phyloP scores from a whole-genome alignment of 2,329 filamentous ascomycete genomes.

The Stemphylium vesicarium region DNA sequence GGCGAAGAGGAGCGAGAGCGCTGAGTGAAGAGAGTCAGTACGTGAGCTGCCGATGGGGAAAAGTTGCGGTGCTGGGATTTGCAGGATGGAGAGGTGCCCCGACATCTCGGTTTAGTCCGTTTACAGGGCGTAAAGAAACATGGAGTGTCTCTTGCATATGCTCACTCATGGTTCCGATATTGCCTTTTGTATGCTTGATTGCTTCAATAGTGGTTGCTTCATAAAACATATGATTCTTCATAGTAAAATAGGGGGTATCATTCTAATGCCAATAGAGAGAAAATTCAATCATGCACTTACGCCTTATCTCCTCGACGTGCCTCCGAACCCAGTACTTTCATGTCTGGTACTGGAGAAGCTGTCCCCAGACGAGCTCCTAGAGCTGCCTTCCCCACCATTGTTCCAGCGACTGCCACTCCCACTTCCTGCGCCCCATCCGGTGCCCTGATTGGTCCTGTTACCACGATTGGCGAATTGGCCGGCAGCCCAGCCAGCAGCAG shows the following conservation, averaged over 20 bases:
- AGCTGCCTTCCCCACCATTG: constrained; percentile 49
- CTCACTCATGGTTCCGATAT: too few relatives aligned
- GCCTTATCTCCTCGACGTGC: constrained; percentile 58
- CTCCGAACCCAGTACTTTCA: constrained; percentile 76
- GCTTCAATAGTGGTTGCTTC: neutral
- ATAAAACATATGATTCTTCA: neutral
- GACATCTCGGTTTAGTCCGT: too few relatives aligned
- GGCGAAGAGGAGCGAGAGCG: too few relatives aligned
- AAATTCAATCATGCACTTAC: neutral
- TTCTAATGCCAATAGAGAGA: constrained; percentile 32
- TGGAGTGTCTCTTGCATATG: too few relatives aligned
- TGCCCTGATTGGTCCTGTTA: constrained; percentile 51
- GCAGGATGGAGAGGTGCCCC: too few relatives aligned
- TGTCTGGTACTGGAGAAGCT: constrained; percentile 60
- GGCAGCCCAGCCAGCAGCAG: constrained; percentile 71
- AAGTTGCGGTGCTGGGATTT: too few relatives aligned
- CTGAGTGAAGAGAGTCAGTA: too few relatives aligned
- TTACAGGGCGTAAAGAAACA: too few relatives aligned
- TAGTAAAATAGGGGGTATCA: constrained; percentile 36
- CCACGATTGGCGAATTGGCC: constrained; percentile 48
- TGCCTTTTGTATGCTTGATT: neutral
- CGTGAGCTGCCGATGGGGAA: too few relatives aligned
- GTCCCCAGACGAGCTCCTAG: constrained; percentile 41
- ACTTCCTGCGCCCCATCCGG: constrained; percentile 40
- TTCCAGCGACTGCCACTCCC: constrained; percentile 41